Base-by-base conservation (phyloP, 257 asterid genomes). In the Haberlea rhodopensis region DNA sequence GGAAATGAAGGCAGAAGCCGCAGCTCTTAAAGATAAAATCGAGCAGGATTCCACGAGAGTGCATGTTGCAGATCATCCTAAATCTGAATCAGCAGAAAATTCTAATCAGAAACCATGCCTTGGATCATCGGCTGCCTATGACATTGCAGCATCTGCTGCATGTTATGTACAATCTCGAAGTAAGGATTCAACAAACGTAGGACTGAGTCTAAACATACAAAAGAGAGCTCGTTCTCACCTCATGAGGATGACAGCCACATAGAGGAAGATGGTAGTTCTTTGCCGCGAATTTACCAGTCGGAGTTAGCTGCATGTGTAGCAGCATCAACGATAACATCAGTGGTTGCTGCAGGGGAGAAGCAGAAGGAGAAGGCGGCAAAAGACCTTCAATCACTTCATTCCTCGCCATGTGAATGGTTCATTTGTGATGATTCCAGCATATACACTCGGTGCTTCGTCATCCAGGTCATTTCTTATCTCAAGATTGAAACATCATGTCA, bases 381-480 rank as follows among this genome's bases (percentile, higher is more conserved):
- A 77, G 90, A 88, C 43, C 95, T 91, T 51, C 97, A 80, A 37
- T 88, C 97, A 6, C 91, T 87, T 67, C 90, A 86, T 27, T 83
- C 85, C 6, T 82, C 98, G 8, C 95, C 96, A 1, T 86, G 95
- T n/a, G 90, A 91, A 40, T 91, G 96, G 98, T 88, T 88, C 73
- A 78, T 83, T 13, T 91, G 95, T 26, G 96, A 88, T 71, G 96
- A 91, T 69, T 69, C 85, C 0, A 78, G 80, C 62, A 76, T 81
- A 62, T 82, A 79, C 69, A 88, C 95, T 24, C 95, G 98, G 18
- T 73, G 73, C 66, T 88, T 91, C 25, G 76, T 88, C 60, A 91
- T 88, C 59, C 97, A 90, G 91, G 95, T 89, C 76, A 27, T 43
- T 22, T 7, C 10, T 62, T 11, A 40, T 51, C 21, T 54, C 53